phyloP scores from a whole-genome alignment of 805 yeast species.

The Saturnispora silvae region DNA sequence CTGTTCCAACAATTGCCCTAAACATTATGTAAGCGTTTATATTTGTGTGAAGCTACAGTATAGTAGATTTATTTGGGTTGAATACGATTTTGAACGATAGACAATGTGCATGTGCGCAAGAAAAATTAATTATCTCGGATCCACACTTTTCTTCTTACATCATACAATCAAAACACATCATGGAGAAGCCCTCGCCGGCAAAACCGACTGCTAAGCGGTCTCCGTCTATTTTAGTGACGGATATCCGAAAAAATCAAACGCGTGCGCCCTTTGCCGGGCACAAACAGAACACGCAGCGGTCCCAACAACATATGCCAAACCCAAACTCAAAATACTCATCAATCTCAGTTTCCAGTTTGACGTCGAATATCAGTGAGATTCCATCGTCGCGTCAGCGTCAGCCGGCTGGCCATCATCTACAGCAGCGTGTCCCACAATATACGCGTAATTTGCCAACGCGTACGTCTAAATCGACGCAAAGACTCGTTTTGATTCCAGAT shows the following conservation, averaged over 20 bases:
- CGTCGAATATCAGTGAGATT: constrained; percentile 73
- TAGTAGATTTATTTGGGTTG: no score
- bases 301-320: constrained; percentile 15
- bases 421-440: constrained; percentile 33
- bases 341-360: constrained; percentile 69
- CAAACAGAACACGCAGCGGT: constrained; percentile 20
- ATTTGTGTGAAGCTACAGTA: no score
- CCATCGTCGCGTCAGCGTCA: constrained; percentile 56
- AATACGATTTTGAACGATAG: no score
- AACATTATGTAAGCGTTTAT: no score
- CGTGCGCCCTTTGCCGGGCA: constrained; percentile 77
- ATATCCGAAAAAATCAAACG: constrained; percentile 49
- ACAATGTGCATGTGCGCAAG: no score
- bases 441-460: constrained; percentile 54
- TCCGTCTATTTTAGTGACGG: constrained; percentile 90
- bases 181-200: no score
- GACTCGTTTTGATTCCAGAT: constrained; percentile 78
- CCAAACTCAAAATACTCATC: constrained; percentile 46
- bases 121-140: no score
- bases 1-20: no score
- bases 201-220: constrained; percentile 69
- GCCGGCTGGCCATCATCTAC: constrained; percentile 12
- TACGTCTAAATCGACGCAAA: constrained; percentile 78
- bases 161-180: no score
- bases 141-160: neutral